Evolutionary conservation across 179 eudicot species (phyloP), one percentile per base, ranked within the genome.

Genomic region (Nepenthes alata): DNA sequence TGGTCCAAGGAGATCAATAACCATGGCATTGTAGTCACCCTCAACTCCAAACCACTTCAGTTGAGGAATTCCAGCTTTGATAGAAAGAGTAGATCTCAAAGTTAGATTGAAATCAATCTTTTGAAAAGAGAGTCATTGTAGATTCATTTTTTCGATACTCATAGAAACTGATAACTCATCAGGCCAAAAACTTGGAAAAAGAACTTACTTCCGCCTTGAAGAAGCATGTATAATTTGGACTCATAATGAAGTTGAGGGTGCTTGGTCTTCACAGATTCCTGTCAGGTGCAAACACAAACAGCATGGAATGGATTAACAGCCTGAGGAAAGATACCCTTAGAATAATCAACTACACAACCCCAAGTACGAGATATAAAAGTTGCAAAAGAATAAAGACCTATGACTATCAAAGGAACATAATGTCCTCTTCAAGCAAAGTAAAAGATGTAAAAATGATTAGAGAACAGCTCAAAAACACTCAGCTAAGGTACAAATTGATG

Each of bases 1-100:
- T 15, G 67, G 67, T 54, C 67, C 67, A 55, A 63, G 67, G 53
- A 63, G 67, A 4, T 63, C 67, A 63, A 63, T 63, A 63, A 63
- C 67, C 67, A 63, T 63, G 11, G 50, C 59, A 53, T 53, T 63
- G 52, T 63, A 44, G 11, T 63, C 67, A 53, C 67, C 67, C 50
- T 63, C 67, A 53, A 63, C 67, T 39, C 67, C 67, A 12, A 41
- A 63, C 67, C 67, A 63, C 51, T 63, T 63, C 12, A 63, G 50
- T 9, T 63, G 59, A 41, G 67, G 67, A 39, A 63, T 63, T 15
- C 67, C 67, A 53, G 67, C 67, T 63, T 55, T 6, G 53, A 63
- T 34, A 4, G 50, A 63, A 11, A 53, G 25, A 39, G 13, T 41
- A 4, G 45, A 41, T 41, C 45, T 41, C 5, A 7, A 41, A 41